phyloP scores from a whole-genome alignment of 768 basidiomycete species.

The Suillus lakei region DNA sequence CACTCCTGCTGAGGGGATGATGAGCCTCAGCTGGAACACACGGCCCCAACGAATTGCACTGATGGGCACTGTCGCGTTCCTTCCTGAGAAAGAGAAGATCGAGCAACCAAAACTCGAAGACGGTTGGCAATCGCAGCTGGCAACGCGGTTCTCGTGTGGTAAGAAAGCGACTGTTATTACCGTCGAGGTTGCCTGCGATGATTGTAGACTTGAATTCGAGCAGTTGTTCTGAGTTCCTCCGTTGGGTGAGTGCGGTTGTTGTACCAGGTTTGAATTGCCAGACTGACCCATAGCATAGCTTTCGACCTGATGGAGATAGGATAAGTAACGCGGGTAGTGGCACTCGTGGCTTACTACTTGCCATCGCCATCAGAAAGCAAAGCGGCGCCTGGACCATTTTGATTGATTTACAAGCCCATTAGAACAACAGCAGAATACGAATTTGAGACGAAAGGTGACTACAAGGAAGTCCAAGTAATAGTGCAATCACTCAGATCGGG shows the following conservation, averaged over 20 bases:
- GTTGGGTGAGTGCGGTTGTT: slow-evolving; percentile 16
- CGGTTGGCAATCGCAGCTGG: slow-evolving; percentile 13
- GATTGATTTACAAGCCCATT: too few species aligned
- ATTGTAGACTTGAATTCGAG: slow-evolving; percentile 21
- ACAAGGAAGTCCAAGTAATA: too few species aligned
- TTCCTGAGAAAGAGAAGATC: slow-evolving; percentile 8
- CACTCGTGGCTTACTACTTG: background rate
- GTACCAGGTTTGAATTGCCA: background rate
- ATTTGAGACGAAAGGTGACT: too few species aligned
- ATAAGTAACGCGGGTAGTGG: background rate
- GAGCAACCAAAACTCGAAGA: slow-evolving; percentile 11
- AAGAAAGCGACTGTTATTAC: slow-evolving; percentile 11
- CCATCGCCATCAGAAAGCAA: too few species aligned
- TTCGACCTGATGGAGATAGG: slow-evolving; percentile 5
- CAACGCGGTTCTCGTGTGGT: slow-evolving; percentile 17
- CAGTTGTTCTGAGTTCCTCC: slow-evolving; percentile 24
- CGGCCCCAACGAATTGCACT: slow-evolving; percentile 20
- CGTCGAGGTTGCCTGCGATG: slow-evolving; percentile 20
- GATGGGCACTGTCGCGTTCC: slow-evolving; percentile 20
- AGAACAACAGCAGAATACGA: too few species aligned
- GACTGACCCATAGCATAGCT: background rate
- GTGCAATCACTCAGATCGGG: too few species aligned
- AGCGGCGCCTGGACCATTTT: too few species aligned
- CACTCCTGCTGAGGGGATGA: slow-evolving; percentile 8
- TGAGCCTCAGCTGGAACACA: slow-evolving; percentile 21